Evolutionary conservation across 2,329 filamentous ascomycete species (phyloP).

Genomic region (Claviceps monticola): DNA sequence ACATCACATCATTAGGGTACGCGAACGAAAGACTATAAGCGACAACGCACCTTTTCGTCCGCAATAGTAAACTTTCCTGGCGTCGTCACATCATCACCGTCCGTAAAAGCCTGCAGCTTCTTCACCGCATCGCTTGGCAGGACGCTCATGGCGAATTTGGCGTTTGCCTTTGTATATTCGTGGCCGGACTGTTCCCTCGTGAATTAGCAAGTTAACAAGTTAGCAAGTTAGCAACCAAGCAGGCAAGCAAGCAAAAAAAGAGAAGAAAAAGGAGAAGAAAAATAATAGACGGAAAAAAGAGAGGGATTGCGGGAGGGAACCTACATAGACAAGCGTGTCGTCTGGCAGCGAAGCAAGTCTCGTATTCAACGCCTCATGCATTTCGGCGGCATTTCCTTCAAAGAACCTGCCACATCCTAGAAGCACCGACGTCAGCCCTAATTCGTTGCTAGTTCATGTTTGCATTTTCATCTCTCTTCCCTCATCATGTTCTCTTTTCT

Average conservation of each 20-base stretch:
- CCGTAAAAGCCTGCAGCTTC: conserved; percentile 63
- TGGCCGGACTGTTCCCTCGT: conserved; percentile 57
- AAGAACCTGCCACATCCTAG: conserved; percentile 90
- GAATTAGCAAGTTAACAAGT: background rate
- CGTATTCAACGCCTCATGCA: conserved; percentile 86
- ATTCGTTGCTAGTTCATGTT: background rate
- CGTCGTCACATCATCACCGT: conserved; percentile 73
- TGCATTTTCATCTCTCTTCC: background rate
- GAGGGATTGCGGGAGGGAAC: conserved; percentile 15
- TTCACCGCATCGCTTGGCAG: conserved; percentile 61
- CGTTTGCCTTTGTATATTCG: conserved; percentile 96
- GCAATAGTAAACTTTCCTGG: conserved; percentile 85
- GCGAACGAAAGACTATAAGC: background rate
- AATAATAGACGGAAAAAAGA: background rate
- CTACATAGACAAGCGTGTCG: conserved; percentile 80
- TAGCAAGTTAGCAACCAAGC: background rate
- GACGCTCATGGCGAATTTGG: conserved; percentile 72
- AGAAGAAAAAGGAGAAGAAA: background rate
- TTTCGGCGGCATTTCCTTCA: conserved; percentile 77
- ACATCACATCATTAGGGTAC: too few species aligned
- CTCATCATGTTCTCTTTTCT: background rate
- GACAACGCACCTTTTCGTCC: conserved; percentile 67
- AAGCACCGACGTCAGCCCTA: background rate
- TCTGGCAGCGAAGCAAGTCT: conserved; percentile 69
- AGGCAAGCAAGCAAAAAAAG: background rate